Evolutionary conservation across 805 yeast species (phyloP).

Genomic region (Saturnispora sekii): DNA sequence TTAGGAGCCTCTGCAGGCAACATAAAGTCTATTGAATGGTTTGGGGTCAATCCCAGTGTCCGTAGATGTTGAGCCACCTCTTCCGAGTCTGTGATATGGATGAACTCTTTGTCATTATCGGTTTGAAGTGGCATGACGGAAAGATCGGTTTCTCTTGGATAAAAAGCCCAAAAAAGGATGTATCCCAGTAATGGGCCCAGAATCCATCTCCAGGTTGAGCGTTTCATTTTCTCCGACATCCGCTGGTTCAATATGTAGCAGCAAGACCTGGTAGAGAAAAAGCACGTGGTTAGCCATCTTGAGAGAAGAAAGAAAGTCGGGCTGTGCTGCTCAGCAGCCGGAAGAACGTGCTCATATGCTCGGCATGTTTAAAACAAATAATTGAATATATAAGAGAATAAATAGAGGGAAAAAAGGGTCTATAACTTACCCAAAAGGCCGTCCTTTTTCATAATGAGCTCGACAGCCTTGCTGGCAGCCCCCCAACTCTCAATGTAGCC

Average conservation of each 20-base stretch:
- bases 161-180: too few species aligned
- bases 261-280: too few species aligned
- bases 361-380: background rate
- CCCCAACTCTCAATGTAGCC: slow-evolving; percentile 41
- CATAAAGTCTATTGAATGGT: slow-evolving; percentile 25
- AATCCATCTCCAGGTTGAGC: too few species aligned
- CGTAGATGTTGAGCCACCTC: slow-evolving; percentile 24
- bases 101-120: background rate
- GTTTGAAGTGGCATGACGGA: background rate
- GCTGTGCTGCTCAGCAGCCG: too few species aligned
- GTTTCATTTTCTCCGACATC: too few species aligned
- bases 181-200: too few species aligned
- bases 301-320: too few species aligned
- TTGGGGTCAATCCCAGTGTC: slow-evolving; percentile 32
- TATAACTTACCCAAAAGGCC: slow-evolving; percentile 2
- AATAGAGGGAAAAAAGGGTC: background rate
- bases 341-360: too few species aligned
- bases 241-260: too few species aligned
- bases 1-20: slow-evolving; percentile 6
- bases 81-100: slow-evolving; percentile 11
- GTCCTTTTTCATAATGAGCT: slow-evolving; percentile 2
- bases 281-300: too few species aligned
- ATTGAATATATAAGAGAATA: background rate
- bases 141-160: too few species aligned
- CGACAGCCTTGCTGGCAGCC: slow-evolving; percentile 30